Percentiles rank a stretch among this genome's conserved stretches.
These are phyloP conservation scores for Russula earlei DNA, from an alignment of 768 basidiomycete genomes.

Conservation along the genomic window DNA sequence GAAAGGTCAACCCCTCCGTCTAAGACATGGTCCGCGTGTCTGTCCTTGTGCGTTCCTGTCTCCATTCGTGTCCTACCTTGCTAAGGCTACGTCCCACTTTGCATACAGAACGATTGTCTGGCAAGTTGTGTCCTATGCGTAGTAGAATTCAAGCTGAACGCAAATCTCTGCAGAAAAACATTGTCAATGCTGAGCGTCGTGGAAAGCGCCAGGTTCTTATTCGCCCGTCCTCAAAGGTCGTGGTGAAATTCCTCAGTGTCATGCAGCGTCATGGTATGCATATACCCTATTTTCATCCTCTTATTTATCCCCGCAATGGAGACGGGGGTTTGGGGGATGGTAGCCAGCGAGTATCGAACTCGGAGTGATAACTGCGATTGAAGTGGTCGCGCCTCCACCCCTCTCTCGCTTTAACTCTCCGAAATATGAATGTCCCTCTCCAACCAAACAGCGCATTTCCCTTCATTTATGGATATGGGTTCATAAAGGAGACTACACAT, in stretches of 20 bases:
- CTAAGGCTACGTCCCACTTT: neutral
- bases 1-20: conserved; percentile 19
- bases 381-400: conserved; percentile 50
- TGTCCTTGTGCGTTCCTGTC: conserved; percentile 45
- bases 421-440: conserved; percentile 50
- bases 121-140: conserved; percentile 24
- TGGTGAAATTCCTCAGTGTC: conserved; percentile 94
- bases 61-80: neutral
- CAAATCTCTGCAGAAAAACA: conserved; percentile 67
- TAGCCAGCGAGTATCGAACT: conserved; percentile 21
- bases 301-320: neutral
- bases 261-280: conserved; percentile 97
- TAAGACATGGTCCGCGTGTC: conserved; percentile 80
- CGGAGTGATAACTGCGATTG: conserved; percentile 85
- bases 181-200: conserved; percentile 98
- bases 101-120: conserved; percentile 51
- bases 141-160: neutral
- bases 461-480: conserved; percentile 33
- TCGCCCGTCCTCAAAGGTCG: conserved; percentile 94
- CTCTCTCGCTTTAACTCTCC: conserved; percentile 79
- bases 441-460: conserved; percentile 51
- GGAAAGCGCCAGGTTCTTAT: conserved; percentile 99
- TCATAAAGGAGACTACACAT: conserved; percentile 49
- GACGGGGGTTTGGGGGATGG: neutral
- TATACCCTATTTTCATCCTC: neutral